Evolutionary conservation across 2,329 filamentous ascomycete genomes (phyloP), one percentile per base, ranked within the genome.

Genomic region (Ascochyta lentis): DNA sequence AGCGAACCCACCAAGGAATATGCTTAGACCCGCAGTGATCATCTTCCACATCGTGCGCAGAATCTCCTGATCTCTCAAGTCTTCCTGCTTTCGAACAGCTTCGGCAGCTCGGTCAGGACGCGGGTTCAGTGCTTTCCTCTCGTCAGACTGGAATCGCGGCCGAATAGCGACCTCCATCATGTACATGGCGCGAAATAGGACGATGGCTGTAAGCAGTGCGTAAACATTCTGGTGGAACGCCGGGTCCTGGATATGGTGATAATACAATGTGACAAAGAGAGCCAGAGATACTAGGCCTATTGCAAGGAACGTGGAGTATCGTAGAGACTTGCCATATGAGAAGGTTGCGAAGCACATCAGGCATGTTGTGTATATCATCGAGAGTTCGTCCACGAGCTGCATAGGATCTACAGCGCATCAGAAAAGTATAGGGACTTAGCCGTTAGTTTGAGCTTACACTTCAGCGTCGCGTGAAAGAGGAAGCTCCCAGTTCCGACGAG

Each of bases 161-260:
- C 87, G 81, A 35, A 90, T 78, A 31, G 82, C 84, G 46, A 82
- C 75, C 65, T 91, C 88, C 89, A 94, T 94, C 24, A 90, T 85
- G 71, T 86, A 91, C 80, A 93, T 88, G 65, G 87, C 89, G 31
- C 89, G 86, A 49, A 89, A 79, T 23, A 95, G 81, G 22, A 94
- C 86, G 38, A 87, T 80, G 5, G 83, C 82, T 0, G 91, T 95
- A 39, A 96, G 78, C 3, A 89, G 70, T 1, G 87, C 90, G 65
- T 92, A 96, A 4, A 88, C 89, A 58, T 86, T 87, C 72, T 96
- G 91, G 76, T 96, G 92, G 74, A 96, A 96, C 1, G 85, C 80
- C 0, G 92, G 91, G 61, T 96, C 88, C 70, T 93, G 91, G 15
- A 92, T 86, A 59, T 90, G 86, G 44, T 92, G 89, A 76, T 96